These are phyloP conservation scores for Candida palmyrensis DNA, from an alignment of 805 yeast species.

Conservation along the genomic window DNA sequence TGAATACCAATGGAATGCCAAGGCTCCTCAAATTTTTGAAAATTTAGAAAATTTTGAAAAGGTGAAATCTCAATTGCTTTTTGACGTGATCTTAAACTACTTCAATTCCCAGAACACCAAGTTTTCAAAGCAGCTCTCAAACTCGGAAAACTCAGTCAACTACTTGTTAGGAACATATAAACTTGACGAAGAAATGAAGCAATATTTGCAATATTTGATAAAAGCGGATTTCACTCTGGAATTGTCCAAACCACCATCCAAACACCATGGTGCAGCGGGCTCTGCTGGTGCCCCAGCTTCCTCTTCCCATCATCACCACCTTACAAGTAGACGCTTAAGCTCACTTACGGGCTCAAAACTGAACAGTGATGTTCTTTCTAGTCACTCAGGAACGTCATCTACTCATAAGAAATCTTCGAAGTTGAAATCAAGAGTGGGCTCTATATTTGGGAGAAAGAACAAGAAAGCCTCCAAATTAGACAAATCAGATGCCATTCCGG, in stretches of 20 bases:
- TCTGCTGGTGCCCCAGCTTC: slow-evolving; percentile 1
- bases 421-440: slow-evolving; percentile 68
- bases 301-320: slow-evolving; percentile 1
- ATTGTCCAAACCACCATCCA: slow-evolving; percentile 4
- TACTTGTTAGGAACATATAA: slow-evolving; percentile 48
- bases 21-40: slow-evolving; percentile 73
- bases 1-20: slow-evolving; percentile 64
- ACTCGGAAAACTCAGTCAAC: slow-evolving; percentile 61
- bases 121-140: slow-evolving; percentile 17
- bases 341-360: not conserved
- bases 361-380: slow-evolving; percentile 2
- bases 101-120: slow-evolving; percentile 34
- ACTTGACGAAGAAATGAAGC: slow-evolving; percentile 32
- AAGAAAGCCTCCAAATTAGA: slow-evolving; percentile 19
- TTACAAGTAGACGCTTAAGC: slow-evolving; percentile 1
- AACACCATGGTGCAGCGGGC: not conserved
- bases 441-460: slow-evolving; percentile 65
- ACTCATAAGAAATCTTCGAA: slow-evolving; percentile 32
- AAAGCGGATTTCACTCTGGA: slow-evolving; percentile 15
- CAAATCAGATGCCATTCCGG: slow-evolving; percentile 24
- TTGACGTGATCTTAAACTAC: slow-evolving; percentile 63
- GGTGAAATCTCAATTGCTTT: slow-evolving; percentile 47
- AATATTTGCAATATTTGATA: slow-evolving; percentile 30
- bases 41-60: slow-evolving; percentile 70
- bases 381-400: slow-evolving; percentile 12